A percentile compares a stretch with the other conserved stretches of the same genome.
These are phyloP conservation scores for Simplicillium sp. DNA, from an alignment of 2,329 filamentous ascomycete species.

Conservation along the genomic window DNA sequence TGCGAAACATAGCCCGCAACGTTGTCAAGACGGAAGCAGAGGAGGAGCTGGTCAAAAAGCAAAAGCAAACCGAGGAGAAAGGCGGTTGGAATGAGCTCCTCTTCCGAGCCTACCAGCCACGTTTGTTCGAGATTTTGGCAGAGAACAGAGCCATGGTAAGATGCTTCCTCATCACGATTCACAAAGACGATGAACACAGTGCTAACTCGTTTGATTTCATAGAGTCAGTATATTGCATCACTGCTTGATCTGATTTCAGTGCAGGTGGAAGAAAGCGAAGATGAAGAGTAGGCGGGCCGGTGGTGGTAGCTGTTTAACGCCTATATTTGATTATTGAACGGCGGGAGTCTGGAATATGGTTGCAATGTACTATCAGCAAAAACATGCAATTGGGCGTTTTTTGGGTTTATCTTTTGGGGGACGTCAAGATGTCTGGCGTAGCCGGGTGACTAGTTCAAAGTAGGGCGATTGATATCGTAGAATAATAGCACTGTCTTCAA, in stretches of 20 bases:
- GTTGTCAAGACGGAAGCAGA: conserved; percentile 51
- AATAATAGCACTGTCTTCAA: too few relatives aligned
- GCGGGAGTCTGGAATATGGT: too few relatives aligned
- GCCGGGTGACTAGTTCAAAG: too few relatives aligned
- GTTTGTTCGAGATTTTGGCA: conserved; percentile 59
- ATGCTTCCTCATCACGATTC: conserved; percentile 6
- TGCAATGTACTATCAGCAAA: too few relatives aligned
- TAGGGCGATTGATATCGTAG: too few relatives aligned
- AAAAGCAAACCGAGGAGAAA: conserved; percentile 34
- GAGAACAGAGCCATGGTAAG: conserved; percentile 56
- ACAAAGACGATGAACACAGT: conserved; percentile 1
- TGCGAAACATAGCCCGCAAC: conserved; percentile 69
- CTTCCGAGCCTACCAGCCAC: conserved; percentile 55
- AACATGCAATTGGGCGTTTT: too few relatives aligned
- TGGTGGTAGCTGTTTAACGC: too few relatives aligned
- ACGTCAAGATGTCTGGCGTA: too few relatives aligned
- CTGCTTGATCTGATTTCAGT: conserved; percentile 26
- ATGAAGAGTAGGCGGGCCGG: neutral
- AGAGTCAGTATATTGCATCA: conserved; percentile 31
- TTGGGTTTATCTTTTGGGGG: too few relatives aligned
- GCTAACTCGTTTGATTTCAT: neutral
- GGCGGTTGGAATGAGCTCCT: conserved; percentile 57
- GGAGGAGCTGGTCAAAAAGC: conserved; percentile 40
- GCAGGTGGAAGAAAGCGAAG: conserved; percentile 16
- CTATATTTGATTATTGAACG: too few relatives aligned